These are phyloP conservation scores for Monilinia fructigena DNA, from an alignment of 2,329 filamentous ascomycete species.

Conservation along the genomic window DNA sequence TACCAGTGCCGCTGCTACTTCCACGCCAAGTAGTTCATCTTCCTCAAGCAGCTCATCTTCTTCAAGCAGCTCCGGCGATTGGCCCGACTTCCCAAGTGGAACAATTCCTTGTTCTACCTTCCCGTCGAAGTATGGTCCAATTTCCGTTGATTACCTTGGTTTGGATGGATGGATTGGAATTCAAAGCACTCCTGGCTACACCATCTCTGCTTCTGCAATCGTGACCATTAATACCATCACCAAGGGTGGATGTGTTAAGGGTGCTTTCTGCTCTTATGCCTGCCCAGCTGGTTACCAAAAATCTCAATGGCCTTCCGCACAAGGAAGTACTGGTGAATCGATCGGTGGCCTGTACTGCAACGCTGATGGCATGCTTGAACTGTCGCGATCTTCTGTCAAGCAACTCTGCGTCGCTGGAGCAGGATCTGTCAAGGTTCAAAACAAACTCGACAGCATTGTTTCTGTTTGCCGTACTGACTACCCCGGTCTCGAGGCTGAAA, in stretches of 20 bases:
- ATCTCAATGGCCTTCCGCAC: conserved; percentile 78
- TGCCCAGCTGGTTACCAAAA: conserved; percentile 93
- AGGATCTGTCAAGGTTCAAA: conserved; percentile 70
- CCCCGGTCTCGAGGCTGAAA: conserved; percentile 87
- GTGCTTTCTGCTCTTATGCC: conserved; percentile 84
- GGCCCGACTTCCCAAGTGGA: conserved; percentile 72
- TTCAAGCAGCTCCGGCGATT: conserved; percentile 51
- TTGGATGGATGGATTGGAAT: conserved; percentile 78
- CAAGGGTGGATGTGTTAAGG: conserved; percentile 59
- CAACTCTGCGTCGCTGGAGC: conserved; percentile 72
- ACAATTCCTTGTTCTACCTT: conserved; percentile 69
- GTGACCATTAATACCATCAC: conserved; percentile 64
- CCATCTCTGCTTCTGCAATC: conserved; percentile 52
- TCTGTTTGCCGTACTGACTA: conserved; percentile 94
- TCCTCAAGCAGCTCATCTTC: conserved; percentile 13
- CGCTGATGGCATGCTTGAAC: conserved; percentile 65
- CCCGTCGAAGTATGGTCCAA: conserved; percentile 77
- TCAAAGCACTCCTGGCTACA: conserved; percentile 59
- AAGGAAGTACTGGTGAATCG: conserved; percentile 79
- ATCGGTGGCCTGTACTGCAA: conserved; percentile 86
- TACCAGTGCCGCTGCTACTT: conserved; percentile 30
- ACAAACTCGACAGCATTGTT: conserved; percentile 65
- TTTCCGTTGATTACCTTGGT: conserved; percentile 66
- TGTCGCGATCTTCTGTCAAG: conserved; percentile 66
- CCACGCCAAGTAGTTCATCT: too few species aligned